Evolutionary conservation across 78 protist genomes (phyloP), one percentile per base, ranked within the genome.

Genomic region (Capsaspora owczarzaki): DNA sequence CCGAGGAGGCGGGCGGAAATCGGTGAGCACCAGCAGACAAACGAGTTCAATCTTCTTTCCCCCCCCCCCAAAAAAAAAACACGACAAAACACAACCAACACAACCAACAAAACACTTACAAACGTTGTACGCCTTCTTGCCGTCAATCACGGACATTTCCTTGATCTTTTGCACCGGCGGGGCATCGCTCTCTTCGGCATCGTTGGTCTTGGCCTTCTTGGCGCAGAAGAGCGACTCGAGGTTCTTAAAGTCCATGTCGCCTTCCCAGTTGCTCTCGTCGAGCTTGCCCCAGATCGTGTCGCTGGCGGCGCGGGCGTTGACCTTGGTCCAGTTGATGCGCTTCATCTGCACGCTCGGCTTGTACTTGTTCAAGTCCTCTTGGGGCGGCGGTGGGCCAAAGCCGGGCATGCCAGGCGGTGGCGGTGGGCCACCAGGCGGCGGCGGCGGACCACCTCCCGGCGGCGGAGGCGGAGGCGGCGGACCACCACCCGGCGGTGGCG

Each of bases 91-190:
- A 29, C 61, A 76, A 41, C 23, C 5, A 46, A 46, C 60, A 40
- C 79, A 76, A 23, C 37, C 79, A 27, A 27, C 19, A 41, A 46
- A 19, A 53, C 79, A 46, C 51, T 12, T 12, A 46, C 51, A 76
- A 3, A 78, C 16, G 74, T 78, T 78, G 82, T 78, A 61, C 63
- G 74, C 49, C 69, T 78, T 78, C 82, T 78, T 78, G 61, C 56
- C 33, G 40, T 78, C 82, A 37, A 78, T 12, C n/a, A 56, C 70
- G 43, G 74, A 61, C 33, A 38, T n/a, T 35, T 78, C 74, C 53
- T 56, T 78, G 49, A 43, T 19, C 82, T 78, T 68, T 5, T 5
- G 43, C 5, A 68, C 14, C 40, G 74, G 46, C 42, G 4, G 23
- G 49, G 31, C 44, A 4, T 10, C 82, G 63, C 43, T n/a, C 44